phyloP scores from a whole-genome alignment of 371 early-diverging fungal genomes.

The Entomophthora muscae region DNA sequence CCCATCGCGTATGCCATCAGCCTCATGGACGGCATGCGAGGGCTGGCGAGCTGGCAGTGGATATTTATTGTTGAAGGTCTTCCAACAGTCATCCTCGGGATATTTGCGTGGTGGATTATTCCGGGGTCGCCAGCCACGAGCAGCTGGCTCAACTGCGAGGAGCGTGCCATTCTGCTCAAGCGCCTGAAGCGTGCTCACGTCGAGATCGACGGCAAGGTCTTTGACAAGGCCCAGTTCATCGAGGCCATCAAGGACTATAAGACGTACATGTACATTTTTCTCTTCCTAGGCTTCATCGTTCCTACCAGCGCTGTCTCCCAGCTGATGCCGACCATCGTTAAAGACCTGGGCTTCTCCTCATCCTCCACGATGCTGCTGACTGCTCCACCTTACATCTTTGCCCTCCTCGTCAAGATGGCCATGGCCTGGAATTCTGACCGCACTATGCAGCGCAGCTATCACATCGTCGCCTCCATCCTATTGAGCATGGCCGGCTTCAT shows the following conservation, averaged over 20 bases:
- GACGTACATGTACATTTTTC: conserved; percentile 23
- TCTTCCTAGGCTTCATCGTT: conserved; percentile 30
- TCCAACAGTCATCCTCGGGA: conserved; percentile 5
- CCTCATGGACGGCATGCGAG: conserved; percentile 29
- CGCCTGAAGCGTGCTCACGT: neutral
- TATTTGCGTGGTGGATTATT: conserved; percentile 5
- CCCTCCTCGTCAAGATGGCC: conserved; percentile 30
- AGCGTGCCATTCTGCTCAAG: conserved; percentile 1
- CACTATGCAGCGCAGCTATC: conserved; percentile 34
- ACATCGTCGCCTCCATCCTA: conserved; percentile 32
- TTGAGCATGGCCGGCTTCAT: conserved; percentile 43
- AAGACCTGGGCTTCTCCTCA: conserved; percentile 11
- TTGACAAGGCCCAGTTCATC: conserved; percentile 28
- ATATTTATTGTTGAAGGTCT: conserved; percentile 9
- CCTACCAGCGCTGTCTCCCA: conserved; percentile 35
- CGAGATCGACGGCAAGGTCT: conserved; percentile 13
- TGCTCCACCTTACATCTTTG: conserved; percentile 23
- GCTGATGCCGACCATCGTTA: conserved; percentile 46
- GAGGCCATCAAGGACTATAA: conserved; percentile 28
- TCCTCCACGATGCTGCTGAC: conserved; percentile 28
- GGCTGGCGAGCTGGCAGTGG: conserved; percentile 36
- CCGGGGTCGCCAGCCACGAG: conserved; percentile 1
- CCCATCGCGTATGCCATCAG: conserved; percentile 28
- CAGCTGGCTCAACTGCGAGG: conserved; percentile 2
- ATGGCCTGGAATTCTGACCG: conserved; percentile 43